Evolutionary conservation across 345 rosid genomes (phyloP), one percentile per base, ranked within the genome.

Genomic region (Populus tremula): DNA sequence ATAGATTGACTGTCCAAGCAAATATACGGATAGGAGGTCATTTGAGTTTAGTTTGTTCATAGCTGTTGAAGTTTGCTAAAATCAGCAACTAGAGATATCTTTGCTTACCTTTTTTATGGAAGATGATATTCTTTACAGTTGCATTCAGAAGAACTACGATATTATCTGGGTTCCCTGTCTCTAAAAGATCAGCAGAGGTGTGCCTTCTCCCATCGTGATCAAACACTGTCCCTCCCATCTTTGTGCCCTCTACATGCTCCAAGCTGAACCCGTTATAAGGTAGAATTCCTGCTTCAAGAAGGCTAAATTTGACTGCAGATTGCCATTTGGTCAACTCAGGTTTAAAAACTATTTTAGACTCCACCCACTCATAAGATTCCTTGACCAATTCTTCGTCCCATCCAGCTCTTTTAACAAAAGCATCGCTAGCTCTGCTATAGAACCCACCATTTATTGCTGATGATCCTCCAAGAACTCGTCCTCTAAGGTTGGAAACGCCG

Each of bases 201-300:
- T 89, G 93, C 53, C 93, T 88, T 62, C 74, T 84, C 61, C 96
- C 94, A 73, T 59, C 71, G 38, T 74, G 68, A 79, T 94, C 98
- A 70, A 87, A 92, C 41, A 82, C 65, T 50, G 87, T 90, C 62
- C 91, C 96, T 64, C 96, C 90, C 9, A 94, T 90, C 81, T 90
- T 92, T 35, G 97, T 94, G 62, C 93, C 97, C 69, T 87, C 82
- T 18, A 84, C 69, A 72, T 94, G 98, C 23, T 89, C 97, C 83
- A 88, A 82, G 67, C 76, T 92, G 64, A 80, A 91, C 23, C 94
- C 94, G 21, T 91, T 91, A 8, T 86, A 87, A 2, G 97, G 98
- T 56, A 80, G 69, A 69, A 94, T 72, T 6, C 96, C 94, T 12
- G 94, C 92, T 86, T 92, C 93, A 54, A 90, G 92, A 66, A 92